phyloP scores from a whole-genome alignment of 2,329 filamentous ascomycete genomes.

The Cercospora sp. region DNA sequence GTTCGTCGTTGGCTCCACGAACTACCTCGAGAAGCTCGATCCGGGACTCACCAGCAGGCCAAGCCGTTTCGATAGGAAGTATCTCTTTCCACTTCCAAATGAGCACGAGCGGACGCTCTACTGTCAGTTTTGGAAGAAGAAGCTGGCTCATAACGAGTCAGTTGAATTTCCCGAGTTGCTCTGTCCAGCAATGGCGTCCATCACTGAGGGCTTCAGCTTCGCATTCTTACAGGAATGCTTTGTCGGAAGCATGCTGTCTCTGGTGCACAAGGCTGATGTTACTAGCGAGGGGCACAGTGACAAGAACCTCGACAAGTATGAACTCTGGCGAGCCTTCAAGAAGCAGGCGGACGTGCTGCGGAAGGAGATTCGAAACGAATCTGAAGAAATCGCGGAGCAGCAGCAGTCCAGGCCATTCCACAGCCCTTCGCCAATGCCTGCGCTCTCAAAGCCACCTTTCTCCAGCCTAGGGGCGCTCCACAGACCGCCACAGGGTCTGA shows the following conservation, averaged over 20 bases:
- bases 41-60: conserved; percentile 63
- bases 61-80: conserved; percentile 66
- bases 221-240: conserved; percentile 71
- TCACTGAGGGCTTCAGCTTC: conserved; percentile 65
- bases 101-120: conserved; percentile 60
- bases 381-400: background rate
- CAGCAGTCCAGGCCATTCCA: background rate
- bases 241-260: conserved; percentile 61
- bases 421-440: background rate
- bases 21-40: conserved; percentile 62
- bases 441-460: background rate
- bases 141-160: conserved; percentile 55
- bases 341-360: conserved; percentile 61
- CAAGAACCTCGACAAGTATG: conserved; percentile 51
- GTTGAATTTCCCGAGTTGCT: conserved; percentile 62
- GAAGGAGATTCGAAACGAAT: conserved; percentile 52
- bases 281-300: conserved; percentile 30
- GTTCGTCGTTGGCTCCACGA: conserved; percentile 54
- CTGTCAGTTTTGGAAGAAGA: conserved; percentile 64
- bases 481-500: background rate
- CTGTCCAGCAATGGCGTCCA: conserved; percentile 57
- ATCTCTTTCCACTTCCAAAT: conserved; percentile 56
- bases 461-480: background rate
- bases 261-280: conserved; percentile 47
- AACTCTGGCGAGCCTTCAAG: conserved; percentile 63